A percentile compares a stretch with the other conserved stretches of the same genome.
Evolutionary conservation across 768 basidiomycete species (phyloP).

Genomic region (Lentinula edodes): DNA sequence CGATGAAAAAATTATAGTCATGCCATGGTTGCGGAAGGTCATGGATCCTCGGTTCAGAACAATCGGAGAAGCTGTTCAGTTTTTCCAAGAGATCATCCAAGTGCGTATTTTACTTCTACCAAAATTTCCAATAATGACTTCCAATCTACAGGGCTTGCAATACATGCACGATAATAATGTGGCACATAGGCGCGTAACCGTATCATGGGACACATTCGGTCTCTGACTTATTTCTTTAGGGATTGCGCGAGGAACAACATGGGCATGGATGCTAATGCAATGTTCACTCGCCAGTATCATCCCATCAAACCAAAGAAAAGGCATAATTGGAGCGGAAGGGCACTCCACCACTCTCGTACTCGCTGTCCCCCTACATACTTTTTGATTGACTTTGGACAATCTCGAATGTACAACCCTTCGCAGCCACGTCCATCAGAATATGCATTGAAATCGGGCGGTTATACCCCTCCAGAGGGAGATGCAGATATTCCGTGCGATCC

Average conservation of each 20-base stretch:
- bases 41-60: slow-evolving; percentile 20
- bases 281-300: background rate
- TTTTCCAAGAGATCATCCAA: slow-evolving; percentile 23
- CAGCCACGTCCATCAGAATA: slow-evolving; percentile 19
- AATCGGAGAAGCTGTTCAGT: slow-evolving; percentile 24
- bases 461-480: slow-evolving; percentile 30
- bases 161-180: slow-evolving; percentile 25
- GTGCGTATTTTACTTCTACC: slow-evolving; percentile 10
- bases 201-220: background rate
- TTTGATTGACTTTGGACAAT: slow-evolving; percentile 33
- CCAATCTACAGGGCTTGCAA: slow-evolving; percentile 19
- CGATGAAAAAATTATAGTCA: slow-evolving; percentile 17
- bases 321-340: slow-evolving; percentile 3
- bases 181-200: slow-evolving; percentile 13
- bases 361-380: slow-evolving; percentile 28
- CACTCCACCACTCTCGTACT: slow-evolving; percentile 19
- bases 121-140: background rate
- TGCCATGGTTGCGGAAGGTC: slow-evolving; percentile 17
- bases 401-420: slow-evolving; percentile 21
- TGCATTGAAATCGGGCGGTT: slow-evolving; percentile 35
- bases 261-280: background rate
- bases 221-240: background rate
- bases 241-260: background rate
- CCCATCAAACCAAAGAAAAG: background rate
- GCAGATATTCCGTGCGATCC: slow-evolving; percentile 24